Conservation (phyloP, 73 alveolate species). For the Urostyla sp. region DNA sequence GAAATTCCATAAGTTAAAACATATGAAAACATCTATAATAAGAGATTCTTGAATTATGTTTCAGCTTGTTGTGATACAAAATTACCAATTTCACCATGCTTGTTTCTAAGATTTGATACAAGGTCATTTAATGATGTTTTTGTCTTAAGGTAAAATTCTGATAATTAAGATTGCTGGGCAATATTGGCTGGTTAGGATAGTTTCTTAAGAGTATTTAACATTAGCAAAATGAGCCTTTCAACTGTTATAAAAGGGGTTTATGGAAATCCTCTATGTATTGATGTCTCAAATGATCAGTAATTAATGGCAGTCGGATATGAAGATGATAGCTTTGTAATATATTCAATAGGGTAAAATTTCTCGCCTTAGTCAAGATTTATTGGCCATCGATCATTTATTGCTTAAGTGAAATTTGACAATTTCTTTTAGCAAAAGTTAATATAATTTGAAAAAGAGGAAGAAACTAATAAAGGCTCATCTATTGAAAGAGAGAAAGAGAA, state of each 20-base stretch:
- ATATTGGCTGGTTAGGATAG: constrained; percentile 36
- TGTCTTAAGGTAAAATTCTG: background rate
- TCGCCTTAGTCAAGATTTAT: constrained; percentile 24
- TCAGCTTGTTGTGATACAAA: background rate
- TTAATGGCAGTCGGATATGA: constrained; percentile 25
- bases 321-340: constrained; percentile 22
- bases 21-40: constrained; percentile 14
- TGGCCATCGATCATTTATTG: constrained; percentile 35
- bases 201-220: constrained; percentile 18
- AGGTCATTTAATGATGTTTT: constrained; percentile 34
- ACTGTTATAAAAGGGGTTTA: constrained; percentile 24
- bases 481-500: background rate
- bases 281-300: constrained; percentile 3
- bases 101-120: constrained; percentile 4
- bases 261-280: constrained; percentile 36
- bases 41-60: constrained; percentile 4
- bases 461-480: background rate
- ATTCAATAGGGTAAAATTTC: constrained; percentile 2
- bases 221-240: background rate
- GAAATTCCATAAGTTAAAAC: constrained; percentile 3
- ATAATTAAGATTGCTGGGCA: background rate
- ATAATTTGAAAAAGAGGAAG: background rate
- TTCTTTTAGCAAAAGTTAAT: background rate
- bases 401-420: constrained; percentile 13
- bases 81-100: constrained; percentile 7